Conservation (phyloP, 169 alveolate genomes). For the Plasmodium adleri region DNA sequence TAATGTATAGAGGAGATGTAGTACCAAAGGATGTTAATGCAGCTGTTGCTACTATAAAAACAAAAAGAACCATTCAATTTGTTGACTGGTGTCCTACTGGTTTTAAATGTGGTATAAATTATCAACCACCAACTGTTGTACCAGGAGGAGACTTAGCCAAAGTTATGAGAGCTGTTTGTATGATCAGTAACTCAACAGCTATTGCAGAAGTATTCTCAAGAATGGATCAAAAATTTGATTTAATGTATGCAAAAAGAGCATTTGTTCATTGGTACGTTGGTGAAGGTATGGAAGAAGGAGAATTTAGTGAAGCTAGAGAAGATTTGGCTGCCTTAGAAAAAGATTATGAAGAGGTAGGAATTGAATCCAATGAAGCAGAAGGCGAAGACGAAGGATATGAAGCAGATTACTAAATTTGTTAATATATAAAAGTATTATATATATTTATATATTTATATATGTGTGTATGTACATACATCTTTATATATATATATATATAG, state of each 20-base stretch:
- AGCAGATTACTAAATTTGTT: slow-evolving; percentile 35
- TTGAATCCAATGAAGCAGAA: slow-evolving; percentile 86
- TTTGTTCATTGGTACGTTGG: slow-evolving; percentile 99
- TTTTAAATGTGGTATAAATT: slow-evolving; percentile 99
- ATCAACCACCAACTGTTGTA: slow-evolving; percentile 99
- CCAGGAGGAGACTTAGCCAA: slow-evolving; percentile 99
- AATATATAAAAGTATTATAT: slow-evolving; percentile 10
- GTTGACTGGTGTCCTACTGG: slow-evolving; percentile 99
- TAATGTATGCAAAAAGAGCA: slow-evolving; percentile 99
- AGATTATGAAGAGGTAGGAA: slow-evolving; percentile 98
- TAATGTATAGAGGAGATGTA: slow-evolving; percentile 97
- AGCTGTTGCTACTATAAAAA: slow-evolving; percentile 98
- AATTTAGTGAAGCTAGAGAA: slow-evolving; percentile 99
- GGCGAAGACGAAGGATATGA: slow-evolving; percentile 79
- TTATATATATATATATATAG: not conserved
- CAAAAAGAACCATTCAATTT: slow-evolving; percentile 97
- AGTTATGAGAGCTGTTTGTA: slow-evolving; percentile 98
- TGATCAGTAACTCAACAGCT: slow-evolving; percentile 99
- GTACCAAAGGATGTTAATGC: slow-evolving; percentile 99
- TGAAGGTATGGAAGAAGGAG: slow-evolving; percentile 99
- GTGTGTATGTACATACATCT: slow-evolving; percentile 17
- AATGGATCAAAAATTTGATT: slow-evolving; percentile 98
- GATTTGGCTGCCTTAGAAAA: slow-evolving; percentile 98
- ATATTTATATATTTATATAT: slow-evolving; percentile 23
- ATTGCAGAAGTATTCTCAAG: slow-evolving; percentile 98